phyloP scores from a whole-genome alignment of 352 stramenopile species.

The Hyaloperonospora arabidopsidis region DNA sequence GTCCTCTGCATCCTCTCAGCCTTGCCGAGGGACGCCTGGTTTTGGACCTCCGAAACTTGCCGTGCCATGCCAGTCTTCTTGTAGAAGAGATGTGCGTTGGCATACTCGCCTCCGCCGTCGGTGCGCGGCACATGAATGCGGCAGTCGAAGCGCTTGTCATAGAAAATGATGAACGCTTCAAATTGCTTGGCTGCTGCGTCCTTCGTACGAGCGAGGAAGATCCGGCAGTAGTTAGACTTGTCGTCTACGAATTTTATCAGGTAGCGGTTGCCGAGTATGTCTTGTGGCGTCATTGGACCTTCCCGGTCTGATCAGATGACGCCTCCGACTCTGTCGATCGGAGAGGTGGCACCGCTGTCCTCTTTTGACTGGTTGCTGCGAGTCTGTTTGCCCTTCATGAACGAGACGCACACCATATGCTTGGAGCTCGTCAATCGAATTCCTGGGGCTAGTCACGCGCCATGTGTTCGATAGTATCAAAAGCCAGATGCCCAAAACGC shows the following conservation, averaged over 20 bases:
- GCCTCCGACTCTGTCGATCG: constrained; percentile 16
- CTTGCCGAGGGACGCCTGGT: no score
- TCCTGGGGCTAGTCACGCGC: background rate
- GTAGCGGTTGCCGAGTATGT: constrained; percentile 10
- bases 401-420: constrained; percentile 9
- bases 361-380: constrained; percentile 6
- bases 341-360: constrained; percentile 6
- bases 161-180: no score
- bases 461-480: constrained; percentile 3
- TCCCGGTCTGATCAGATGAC: constrained; percentile 10
- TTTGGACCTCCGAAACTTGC: no score
- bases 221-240: constrained; percentile 10
- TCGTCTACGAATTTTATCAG: constrained; percentile 6
- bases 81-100: no score
- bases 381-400: constrained; percentile 13
- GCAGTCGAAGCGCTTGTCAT: no score
- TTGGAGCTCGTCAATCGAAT: constrained; percentile 1
- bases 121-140: no score
- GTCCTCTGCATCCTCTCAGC: no score
- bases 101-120: no score
- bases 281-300: constrained; percentile 4
- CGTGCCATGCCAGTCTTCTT: no score
- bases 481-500: constrained; percentile 4
- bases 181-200: no score
- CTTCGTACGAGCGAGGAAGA: constrained; percentile 15